Evolutionary conservation across 495 filamentous ascomycete species (phyloP).

Genomic region (Neurospora hispaniola): DNA sequence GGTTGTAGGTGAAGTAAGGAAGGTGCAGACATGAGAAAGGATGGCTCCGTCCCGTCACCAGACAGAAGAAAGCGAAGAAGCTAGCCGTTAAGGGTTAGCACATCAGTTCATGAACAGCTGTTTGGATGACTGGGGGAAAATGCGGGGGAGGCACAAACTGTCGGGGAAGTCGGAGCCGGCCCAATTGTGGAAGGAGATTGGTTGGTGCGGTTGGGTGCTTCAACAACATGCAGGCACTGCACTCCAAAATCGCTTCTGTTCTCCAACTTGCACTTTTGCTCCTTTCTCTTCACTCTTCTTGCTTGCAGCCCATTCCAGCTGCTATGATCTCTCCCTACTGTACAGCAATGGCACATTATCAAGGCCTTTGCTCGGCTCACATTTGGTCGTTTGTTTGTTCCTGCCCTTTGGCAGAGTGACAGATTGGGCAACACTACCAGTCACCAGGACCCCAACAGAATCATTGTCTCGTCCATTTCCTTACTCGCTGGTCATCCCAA

Average conservation of each 20-base stretch:
- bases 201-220: neutral
- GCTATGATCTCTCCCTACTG: neutral
- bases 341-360: neutral
- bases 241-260: neutral
- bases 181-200: neutral
- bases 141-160: neutral
- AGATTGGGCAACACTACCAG: neutral
- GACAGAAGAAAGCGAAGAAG: neutral
- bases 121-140: neutral
- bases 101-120: neutral
- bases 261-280: neutral
- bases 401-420: neutral
- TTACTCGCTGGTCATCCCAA: neutral
- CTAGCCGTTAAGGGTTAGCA: neutral
- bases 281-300: neutral
- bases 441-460: neutral
- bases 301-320: neutral
- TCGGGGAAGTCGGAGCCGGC: slow-evolving; percentile 11
- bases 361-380: neutral
- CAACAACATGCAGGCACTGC: neutral
- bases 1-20: neutral
- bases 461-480: neutral
- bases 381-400: neutral
- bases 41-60: neutral
- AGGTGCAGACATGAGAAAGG: neutral